These are phyloP conservation scores for Venturia carpophila DNA, from an alignment of 2,329 filamentous ascomycete genomes.

Conservation along the genomic window DNA sequence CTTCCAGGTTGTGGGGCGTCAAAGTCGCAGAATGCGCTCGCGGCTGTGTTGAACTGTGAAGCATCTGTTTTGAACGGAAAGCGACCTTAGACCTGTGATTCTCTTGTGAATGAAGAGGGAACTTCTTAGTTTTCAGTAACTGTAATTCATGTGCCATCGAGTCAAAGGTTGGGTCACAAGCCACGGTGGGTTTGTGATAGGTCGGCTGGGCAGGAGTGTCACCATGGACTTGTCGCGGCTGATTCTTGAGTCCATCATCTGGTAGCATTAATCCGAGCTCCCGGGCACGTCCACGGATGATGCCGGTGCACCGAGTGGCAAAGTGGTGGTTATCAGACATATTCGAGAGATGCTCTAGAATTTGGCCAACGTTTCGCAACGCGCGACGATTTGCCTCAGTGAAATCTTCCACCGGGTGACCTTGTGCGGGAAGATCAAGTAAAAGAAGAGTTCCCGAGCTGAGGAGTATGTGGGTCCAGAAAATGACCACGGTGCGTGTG, in stretches of 20 bases:
- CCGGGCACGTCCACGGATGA: neutral
- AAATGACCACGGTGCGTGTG: neutral
- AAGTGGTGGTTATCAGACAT: slow-evolving; percentile 5
- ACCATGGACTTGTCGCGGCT: neutral
- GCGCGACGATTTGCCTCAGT: slow-evolving; percentile 1
- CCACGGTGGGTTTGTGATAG: neutral
- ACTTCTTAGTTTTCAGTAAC: neutral
- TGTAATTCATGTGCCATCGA: neutral
- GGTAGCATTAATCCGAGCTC: neutral
- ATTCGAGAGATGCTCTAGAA: neutral
- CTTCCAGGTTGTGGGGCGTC: neutral
- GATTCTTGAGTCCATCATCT: neutral
- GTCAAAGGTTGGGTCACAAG: neutral
- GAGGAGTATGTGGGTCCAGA: slow-evolving; percentile 11
- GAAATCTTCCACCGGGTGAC: neutral
- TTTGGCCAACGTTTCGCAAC: neutral
- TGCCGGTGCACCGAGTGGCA: neutral
- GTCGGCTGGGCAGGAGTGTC: neutral
- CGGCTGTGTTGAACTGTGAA: neutral
- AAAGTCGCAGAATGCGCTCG: neutral
- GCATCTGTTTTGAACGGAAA: neutral
- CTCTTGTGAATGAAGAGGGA: neutral
- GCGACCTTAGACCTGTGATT: neutral
- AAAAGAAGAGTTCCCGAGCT: slow-evolving; percentile 6
- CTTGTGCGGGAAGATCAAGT: slow-evolving; percentile 4